Evolutionary conservation across 83 land plant species (phyloP).

Genomic region (Picea abies): DNA sequence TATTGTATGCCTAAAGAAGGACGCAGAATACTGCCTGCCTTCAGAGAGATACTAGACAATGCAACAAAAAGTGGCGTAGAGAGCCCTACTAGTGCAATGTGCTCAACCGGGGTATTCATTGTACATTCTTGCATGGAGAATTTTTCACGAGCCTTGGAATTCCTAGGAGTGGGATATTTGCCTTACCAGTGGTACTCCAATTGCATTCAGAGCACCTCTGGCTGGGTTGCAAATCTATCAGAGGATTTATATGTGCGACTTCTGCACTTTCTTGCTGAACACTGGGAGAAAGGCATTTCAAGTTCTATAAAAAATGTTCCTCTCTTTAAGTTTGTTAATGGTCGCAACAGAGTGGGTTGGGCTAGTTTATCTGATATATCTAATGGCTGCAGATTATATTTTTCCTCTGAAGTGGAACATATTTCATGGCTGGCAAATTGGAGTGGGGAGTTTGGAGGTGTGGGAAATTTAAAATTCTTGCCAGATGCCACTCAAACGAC

Average conservation of each 20-base stretch:
- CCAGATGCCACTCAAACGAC: conserved; percentile 23
- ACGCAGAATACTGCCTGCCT: conserved; percentile 22
- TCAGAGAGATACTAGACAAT: conserved; percentile 36
- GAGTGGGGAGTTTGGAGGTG: conserved; percentile 31
- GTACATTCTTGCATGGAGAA: conserved; percentile 12
- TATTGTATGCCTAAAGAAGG: conserved; percentile 35
- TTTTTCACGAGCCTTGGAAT: conserved; percentile 7
- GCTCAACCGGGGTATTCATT: background rate
- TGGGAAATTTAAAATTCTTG: conserved; percentile 19
- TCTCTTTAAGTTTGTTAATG: conserved; percentile 27
- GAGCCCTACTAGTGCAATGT: background rate
- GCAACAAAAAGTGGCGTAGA: conserved; percentile 24
- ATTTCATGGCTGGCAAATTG: conserved; percentile 36
- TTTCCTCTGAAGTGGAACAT: background rate
- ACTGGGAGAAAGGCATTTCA: background rate
- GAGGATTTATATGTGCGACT: conserved; percentile 52
- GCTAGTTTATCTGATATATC: conserved; percentile 7
- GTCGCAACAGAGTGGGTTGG: background rate
- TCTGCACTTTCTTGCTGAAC: conserved; percentile 27
- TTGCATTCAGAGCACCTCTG: conserved; percentile 26
- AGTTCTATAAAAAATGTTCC: background rate
- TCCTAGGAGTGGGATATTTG: conserved; percentile 40
- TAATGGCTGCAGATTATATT: background rate
- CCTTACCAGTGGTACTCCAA: conserved; percentile 30
- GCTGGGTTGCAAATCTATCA: conserved; percentile 29